These are phyloP conservation scores for Tuber calosporum DNA, from an alignment of 495 filamentous ascomycete species.

Conservation along the genomic window DNA sequence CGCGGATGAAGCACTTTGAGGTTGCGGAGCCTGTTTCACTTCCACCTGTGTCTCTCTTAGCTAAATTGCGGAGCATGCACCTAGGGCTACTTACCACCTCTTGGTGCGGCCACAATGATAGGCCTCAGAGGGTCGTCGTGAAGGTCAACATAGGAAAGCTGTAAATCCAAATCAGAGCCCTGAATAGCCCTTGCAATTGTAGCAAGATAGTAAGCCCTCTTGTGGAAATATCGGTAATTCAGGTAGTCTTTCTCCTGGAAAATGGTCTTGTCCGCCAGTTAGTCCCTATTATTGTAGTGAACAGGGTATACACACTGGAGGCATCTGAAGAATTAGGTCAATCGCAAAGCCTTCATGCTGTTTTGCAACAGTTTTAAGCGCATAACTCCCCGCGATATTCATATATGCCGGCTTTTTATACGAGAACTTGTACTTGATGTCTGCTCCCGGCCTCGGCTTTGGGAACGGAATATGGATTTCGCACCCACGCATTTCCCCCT, in stretches of 20 bases:
- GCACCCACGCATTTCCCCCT: conserved; percentile 59
- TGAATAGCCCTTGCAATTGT: conserved; percentile 64
- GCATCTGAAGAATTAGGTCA: conserved; percentile 83
- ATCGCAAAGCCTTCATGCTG: conserved; percentile 53
- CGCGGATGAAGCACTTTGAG: conserved; percentile 58
- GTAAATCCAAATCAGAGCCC: conserved; percentile 43
- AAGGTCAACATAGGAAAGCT: conserved; percentile 33
- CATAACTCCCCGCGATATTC: conserved; percentile 84
- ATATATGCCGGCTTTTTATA: conserved; percentile 69
- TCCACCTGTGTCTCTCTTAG: conserved; percentile 17
- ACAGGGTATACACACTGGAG: conserved; percentile 45
- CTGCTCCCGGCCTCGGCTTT: conserved; percentile 61
- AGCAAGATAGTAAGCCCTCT: conserved; percentile 84
- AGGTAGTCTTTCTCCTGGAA: conserved; percentile 94
- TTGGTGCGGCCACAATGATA: conserved; percentile 54
- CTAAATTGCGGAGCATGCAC: not conserved
- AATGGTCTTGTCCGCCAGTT: conserved; percentile 45
- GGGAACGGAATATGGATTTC: conserved; percentile 73
- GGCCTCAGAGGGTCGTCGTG: conserved; percentile 75
- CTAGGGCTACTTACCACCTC: conserved; percentile 21
- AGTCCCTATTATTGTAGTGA: not conserved
- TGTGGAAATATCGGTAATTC: conserved; percentile 89
- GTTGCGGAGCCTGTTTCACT: conserved; percentile 37
- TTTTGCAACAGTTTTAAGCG: conserved; percentile 64
- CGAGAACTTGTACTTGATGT: conserved; percentile 70